phyloP scores from a whole-genome alignment of 1,139 yeast species.

The Pneumocystis wakefieldiae region DNA sequence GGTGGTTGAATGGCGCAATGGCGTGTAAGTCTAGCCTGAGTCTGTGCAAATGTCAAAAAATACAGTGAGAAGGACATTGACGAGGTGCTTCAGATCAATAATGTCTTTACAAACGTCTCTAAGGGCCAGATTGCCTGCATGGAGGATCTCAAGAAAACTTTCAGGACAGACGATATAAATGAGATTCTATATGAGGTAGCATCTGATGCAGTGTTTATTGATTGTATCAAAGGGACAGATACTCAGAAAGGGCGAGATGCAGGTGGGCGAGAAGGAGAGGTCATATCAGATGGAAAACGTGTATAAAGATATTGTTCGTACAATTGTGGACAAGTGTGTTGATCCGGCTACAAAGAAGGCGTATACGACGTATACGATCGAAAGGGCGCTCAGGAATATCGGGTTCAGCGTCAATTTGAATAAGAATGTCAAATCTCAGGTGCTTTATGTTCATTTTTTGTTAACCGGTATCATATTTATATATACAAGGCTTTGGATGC shows the following conservation, averaged over 20 bases:
- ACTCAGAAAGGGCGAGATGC: conserved; percentile 80
- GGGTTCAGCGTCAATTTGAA: conserved; percentile 71
- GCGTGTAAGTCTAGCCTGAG: conserved; percentile 30
- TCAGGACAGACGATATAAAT: conserved; percentile 64
- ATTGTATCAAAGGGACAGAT: conserved; percentile 26
- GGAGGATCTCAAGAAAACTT: conserved; percentile 60
- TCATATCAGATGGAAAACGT: conserved; percentile 58
- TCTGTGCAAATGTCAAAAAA: background rate
- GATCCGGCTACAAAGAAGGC: conserved; percentile 81
- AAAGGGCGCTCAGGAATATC: conserved; percentile 65
- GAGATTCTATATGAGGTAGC: conserved; percentile 37
- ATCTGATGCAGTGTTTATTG: conserved; percentile 20
- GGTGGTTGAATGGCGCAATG: conserved; percentile 86
- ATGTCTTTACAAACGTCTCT: conserved; percentile 79
- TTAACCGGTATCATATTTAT: background rate
- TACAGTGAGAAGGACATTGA: conserved; percentile 70
- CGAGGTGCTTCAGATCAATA: conserved; percentile 92
- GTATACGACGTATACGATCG: conserved; percentile 88
- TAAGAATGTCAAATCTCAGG: conserved; percentile 65
- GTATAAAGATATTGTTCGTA: conserved; percentile 68
- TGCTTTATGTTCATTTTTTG: background rate
- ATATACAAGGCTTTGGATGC: conserved; percentile 57
- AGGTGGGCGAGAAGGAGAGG: conserved; percentile 85
- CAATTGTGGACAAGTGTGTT: conserved; percentile 78
- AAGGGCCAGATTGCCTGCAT: conserved; percentile 88